Evolutionary conservation across 257 asterid species (phyloP).

Genomic region (Rauvolfia tetraphylla): DNA sequence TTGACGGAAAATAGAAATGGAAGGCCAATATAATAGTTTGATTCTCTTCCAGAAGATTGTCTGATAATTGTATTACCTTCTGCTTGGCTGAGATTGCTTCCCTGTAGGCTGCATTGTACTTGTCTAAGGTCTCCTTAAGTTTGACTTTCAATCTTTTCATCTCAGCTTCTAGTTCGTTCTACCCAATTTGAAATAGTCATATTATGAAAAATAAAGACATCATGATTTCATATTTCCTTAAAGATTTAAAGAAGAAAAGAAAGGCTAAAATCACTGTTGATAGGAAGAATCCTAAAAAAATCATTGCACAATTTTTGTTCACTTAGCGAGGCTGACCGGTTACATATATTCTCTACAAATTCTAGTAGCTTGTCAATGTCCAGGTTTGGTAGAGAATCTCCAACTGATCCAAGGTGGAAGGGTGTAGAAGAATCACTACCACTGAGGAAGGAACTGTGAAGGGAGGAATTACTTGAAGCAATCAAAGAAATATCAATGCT

Average conservation of each 20-base stretch:
- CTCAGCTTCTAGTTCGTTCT: constrained; percentile 36
- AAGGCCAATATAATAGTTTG: neutral
- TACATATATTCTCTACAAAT: constrained; percentile 14
- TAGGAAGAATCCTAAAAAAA: neutral
- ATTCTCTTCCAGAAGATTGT: neutral
- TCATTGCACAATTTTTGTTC: neutral
- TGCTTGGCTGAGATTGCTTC: constrained; percentile 63
- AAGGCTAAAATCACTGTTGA: neutral
- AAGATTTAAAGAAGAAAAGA: neutral
- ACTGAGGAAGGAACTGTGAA: constrained; percentile 6
- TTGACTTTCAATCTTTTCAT: constrained; percentile 53
- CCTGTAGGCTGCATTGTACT: constrained; percentile 73
- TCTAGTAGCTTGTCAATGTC: constrained; percentile 23
- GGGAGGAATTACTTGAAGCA: constrained; percentile 20
- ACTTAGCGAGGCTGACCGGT: constrained; percentile 40
- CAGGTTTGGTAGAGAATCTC: constrained; percentile 26
- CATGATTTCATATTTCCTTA: neutral
- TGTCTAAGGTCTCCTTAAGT: constrained; percentile 62
- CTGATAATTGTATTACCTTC: constrained; percentile 32
- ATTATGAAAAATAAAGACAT: neutral
- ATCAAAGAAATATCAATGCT: constrained; percentile 17
- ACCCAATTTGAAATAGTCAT: constrained; percentile 4
- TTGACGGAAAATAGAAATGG: neutral
- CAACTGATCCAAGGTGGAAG: constrained; percentile 20
- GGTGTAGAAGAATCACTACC: constrained; percentile 23